Base-by-base conservation (phyloP, 2,329 filamentous ascomycete genomes). In the Tothia fuscella region DNA sequence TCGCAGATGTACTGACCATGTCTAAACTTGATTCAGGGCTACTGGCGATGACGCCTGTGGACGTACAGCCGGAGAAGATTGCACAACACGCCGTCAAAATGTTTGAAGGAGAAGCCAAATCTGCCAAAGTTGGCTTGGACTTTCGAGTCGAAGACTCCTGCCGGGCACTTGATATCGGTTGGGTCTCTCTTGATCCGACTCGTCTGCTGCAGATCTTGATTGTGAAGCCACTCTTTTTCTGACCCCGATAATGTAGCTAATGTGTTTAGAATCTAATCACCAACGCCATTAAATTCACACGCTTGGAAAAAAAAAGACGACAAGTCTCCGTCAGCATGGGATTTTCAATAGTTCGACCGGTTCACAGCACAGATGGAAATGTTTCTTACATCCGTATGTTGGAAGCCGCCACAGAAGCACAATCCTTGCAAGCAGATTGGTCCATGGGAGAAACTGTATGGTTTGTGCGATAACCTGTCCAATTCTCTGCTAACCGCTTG, bases 1-100 rank as follows among this genome's bases (percentile, higher is more conserved):
- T 38, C 21, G 38, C 68, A 45, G 66, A 69, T 44, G 21, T 44
- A 25, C 37, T 44, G 7, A 44, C 42, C 4, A 16, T 44, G 5
- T 24, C 17, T 17, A 44, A 44, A 17, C 21, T 44, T 10, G 42
- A 44, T 21, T 20, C 24, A 9, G 42, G 42, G 13, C 29, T 44
- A 7, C 31, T 44, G 6, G 9, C 17, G 3, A 41, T 44, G 12
- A 33, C 21, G 4, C 42, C 42, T 7, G 21, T 43, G 5, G 14
- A 16, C 9, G 26, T 34, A 3, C 13, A 29, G 24, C 38, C 38
- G 19, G 37, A n/a, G 21, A 16, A 9, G 12, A 25, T 41, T n/a
- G 28, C 42, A 1, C 7, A 21, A 9, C 16, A 43, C n/a, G 29
- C 5, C 2, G 28, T 42, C 9, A 25, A 42, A n/a, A 44, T 44